Conservation (phyloP, 2,329 filamentous ascomycete species). For the Xylariaceae sp. region DNA sequence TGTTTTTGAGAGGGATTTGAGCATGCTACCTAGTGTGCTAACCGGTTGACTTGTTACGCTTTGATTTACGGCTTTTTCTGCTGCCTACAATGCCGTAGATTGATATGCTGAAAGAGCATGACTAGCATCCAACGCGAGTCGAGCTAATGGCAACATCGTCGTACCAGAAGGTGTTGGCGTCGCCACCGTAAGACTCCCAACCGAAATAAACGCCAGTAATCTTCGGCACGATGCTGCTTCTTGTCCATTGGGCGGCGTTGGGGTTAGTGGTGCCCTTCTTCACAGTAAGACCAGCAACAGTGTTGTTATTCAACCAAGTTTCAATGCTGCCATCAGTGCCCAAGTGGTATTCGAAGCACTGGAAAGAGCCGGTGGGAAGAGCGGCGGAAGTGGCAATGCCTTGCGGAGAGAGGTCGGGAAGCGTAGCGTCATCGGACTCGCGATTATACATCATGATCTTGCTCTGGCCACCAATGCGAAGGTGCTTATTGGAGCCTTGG, state of each 20-base stretch:
- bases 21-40: too few species aligned
- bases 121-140: conserved; percentile 56
- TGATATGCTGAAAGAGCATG: too few species aligned
- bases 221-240: conserved; percentile 57
- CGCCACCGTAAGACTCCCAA: conserved; percentile 68
- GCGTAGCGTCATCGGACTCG: conserved; percentile 67
- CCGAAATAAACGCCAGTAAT: conserved; percentile 65
- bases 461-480: conserved; percentile 66
- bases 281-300: conserved; percentile 58
- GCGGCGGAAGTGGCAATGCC: conserved; percentile 61
- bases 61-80: too few species aligned
- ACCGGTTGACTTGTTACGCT: too few species aligned
- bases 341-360: conserved; percentile 68
- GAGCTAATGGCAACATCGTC: conserved; percentile 62
- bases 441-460: conserved; percentile 70
- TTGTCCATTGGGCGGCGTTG: conserved; percentile 61
- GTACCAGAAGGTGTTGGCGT: conserved; percentile 68
- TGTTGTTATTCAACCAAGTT: conserved; percentile 64
- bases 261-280: conserved; percentile 55
- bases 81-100: too few species aligned
- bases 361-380: conserved; percentile 58
- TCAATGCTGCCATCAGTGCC: conserved; percentile 64
- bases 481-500: conserved; percentile 62
- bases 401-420: conserved; percentile 65
- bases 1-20: too few species aligned